Percentiles rank a stretch among this genome's conserved stretches.
These are phyloP conservation scores for Chlorociboria aeruginascens DNA, from an alignment of 495 filamentous ascomycete species.

Conservation along the genomic window DNA sequence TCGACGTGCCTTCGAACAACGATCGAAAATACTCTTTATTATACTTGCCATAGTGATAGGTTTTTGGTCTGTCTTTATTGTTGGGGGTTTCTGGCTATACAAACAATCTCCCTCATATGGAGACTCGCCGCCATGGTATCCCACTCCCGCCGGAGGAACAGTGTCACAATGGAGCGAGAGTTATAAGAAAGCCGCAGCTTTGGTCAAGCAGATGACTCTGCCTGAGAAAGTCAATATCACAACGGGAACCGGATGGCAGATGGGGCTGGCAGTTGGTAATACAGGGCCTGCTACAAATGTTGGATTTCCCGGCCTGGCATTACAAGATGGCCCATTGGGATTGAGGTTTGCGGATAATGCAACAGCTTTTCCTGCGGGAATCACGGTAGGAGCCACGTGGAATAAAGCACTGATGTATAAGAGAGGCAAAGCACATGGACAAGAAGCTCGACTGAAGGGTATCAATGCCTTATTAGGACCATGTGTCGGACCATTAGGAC, in stretches of 20 bases:
- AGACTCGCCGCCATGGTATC: constrained; percentile 70
- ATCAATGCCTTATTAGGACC: constrained; percentile 66
- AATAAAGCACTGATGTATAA: constrained; percentile 66
- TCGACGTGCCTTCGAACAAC: constrained; percentile 3
- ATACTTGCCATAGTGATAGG: constrained; percentile 6
- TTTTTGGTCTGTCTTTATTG: constrained; percentile 12
- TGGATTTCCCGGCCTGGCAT: constrained; percentile 72
- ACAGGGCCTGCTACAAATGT: constrained; percentile 59
- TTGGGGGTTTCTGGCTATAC: constrained; percentile 12
- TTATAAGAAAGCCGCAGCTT: constrained; percentile 65
- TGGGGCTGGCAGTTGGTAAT: constrained; percentile 86
- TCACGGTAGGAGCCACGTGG: constrained; percentile 81
- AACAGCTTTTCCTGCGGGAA: constrained; percentile 72
- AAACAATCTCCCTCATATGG: constrained; percentile 30
- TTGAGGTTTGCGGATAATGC: constrained; percentile 65
- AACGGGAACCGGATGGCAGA: constrained; percentile 83
- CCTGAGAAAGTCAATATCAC: constrained; percentile 93
- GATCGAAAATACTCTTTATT: constrained; percentile 13
- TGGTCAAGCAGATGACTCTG: constrained; percentile 76
- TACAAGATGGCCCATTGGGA: constrained; percentile 86
- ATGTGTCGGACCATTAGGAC: constrained; percentile 64
- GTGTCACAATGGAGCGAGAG: constrained; percentile 58
- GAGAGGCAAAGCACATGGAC: constrained; percentile 54
- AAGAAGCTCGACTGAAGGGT: constrained; percentile 62
- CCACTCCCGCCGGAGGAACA: constrained; percentile 71